Evolutionary conservation across 164 flowering plant genomes (phyloP).

Genomic region (Aristolochia contorta): DNA sequence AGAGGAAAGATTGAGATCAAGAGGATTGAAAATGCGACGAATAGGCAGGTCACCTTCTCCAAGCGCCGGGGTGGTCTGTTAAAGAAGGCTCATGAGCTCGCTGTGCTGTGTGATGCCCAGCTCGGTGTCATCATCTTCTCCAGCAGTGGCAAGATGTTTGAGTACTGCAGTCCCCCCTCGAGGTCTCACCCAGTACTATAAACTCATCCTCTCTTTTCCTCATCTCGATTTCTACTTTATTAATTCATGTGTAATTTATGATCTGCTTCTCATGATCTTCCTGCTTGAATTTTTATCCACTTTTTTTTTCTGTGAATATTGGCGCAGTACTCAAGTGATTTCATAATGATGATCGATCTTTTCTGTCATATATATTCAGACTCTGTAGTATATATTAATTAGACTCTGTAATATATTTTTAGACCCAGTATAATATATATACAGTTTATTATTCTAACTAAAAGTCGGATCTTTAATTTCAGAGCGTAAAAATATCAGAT

Average conservation of each 20-base stretch:
- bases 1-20: conserved; percentile 28
- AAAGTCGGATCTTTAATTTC: too few relatives aligned
- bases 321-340: too few relatives aligned
- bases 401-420: too few relatives aligned
- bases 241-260: neutral
- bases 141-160: conserved; percentile 25
- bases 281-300: neutral
- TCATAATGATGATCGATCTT: too few relatives aligned
- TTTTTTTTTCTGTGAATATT: neutral
- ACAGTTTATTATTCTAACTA: too few relatives aligned
- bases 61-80: conserved; percentile 36
- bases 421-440: too few relatives aligned
- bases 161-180: conserved; percentile 14
- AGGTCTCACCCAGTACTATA: conserved; percentile 19
- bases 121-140: conserved; percentile 44
- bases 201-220: neutral
- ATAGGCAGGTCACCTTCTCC: conserved; percentile 42
- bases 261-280: neutral
- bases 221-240: neutral
- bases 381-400: too few relatives aligned
- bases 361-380: too few relatives aligned
- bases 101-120: conserved; percentile 46
- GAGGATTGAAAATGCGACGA: conserved; percentile 32
- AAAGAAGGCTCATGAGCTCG: conserved; percentile 45
- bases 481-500: too few relatives aligned